Conservation (phyloP, 352 stramenopile genomes). For the Globisporangium nunn region DNA sequence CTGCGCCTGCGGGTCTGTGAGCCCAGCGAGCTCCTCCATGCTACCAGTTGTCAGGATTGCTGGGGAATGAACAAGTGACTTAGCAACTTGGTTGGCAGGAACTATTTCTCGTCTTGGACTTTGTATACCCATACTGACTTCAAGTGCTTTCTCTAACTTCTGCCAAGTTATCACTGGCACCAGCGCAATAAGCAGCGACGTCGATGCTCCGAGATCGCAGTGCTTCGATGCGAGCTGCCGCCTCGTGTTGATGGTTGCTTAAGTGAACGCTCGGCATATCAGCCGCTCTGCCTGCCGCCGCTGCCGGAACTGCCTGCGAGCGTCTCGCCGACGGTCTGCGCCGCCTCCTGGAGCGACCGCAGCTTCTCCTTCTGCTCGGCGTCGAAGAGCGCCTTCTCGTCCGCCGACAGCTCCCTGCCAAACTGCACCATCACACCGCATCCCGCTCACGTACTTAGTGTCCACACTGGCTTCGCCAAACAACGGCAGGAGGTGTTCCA, state of each 20-base stretch:
- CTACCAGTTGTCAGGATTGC: not conserved
- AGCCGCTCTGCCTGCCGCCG: not conserved
- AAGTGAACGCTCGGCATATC: not conserved
- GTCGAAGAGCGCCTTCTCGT: conserved; percentile 54
- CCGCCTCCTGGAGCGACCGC: conserved; percentile 58
- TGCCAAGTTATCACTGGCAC: too few relatives aligned
- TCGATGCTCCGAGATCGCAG: too few relatives aligned
- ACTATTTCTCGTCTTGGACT: not conserved
- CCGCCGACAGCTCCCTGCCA: conserved; percentile 54
- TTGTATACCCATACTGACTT: too few relatives aligned
- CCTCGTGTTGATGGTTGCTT: not conserved
- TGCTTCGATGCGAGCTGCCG: too few relatives aligned
- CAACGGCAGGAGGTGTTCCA: too few relatives aligned
- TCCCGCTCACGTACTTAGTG: not conserved
- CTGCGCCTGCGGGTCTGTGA: not conserved
- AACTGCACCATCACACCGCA: conserved; percentile 23
- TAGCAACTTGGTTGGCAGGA: not conserved
- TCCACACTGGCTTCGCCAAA: too few relatives aligned
- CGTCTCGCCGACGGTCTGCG: conserved; percentile 57
- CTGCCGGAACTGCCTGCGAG: conserved; percentile 19
- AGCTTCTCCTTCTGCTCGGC: conserved; percentile 65
- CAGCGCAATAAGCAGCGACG: too few relatives aligned
- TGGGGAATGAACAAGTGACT: not conserved
- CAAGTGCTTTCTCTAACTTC: too few relatives aligned
- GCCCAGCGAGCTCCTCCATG: not conserved